Evolutionary conservation across 2,329 filamentous ascomycete species (phyloP), one percentile per base, ranked within the genome.

Genomic region (Biscogniauxia sp.): DNA sequence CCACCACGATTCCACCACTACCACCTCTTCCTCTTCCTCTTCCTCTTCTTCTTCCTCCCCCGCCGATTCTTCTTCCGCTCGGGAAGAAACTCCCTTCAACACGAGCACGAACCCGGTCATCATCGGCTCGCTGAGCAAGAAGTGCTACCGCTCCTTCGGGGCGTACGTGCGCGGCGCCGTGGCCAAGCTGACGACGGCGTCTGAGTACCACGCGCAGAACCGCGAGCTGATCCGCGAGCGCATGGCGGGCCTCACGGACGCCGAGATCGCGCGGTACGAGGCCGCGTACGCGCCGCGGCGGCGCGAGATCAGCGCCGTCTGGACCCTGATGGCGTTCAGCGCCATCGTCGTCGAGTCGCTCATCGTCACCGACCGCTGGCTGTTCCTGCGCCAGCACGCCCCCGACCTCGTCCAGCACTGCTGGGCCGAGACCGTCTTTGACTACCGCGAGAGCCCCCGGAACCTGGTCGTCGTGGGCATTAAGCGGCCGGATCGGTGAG

Each of bases 311-410:
- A 92, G 90, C 70, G 84, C 96, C 7, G 86, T 96, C 61, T 99
- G 95, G 95, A 92, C 87, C 67, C 75, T 99, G 69, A 99, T 99
- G 94, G 93, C 95, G 0, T 97, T 97, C 70, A 96, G 92, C 74
- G 93, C 94, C 2, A 87, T 87, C 20, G 89, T 97, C 3, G 88
- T 96, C 2, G 95, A 99, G 79, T 92, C 92, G 32, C 80, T 96
- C 61, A 94, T 99, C 69, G 92, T 96, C 56, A 86, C 89, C 53
- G 95, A 99, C 79, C 84, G 95, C 53, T 99, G 92, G 91, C 79
- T 91, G 63, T 99, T 89, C 77, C 79, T 99, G 67, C 84, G 81
- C 60, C 94, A 99, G 77, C 91, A 96, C 68, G 70, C 78, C 23
- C 23, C 23, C 55, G 84, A 89, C 51, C 78, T 88, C 6, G 88